A percentile compares a stretch with the other conserved stretches of the same genome.
Evolutionary conservation across 2,329 filamentous ascomycete species (phyloP).

Genomic region (Parafenestella ontariensis): DNA sequence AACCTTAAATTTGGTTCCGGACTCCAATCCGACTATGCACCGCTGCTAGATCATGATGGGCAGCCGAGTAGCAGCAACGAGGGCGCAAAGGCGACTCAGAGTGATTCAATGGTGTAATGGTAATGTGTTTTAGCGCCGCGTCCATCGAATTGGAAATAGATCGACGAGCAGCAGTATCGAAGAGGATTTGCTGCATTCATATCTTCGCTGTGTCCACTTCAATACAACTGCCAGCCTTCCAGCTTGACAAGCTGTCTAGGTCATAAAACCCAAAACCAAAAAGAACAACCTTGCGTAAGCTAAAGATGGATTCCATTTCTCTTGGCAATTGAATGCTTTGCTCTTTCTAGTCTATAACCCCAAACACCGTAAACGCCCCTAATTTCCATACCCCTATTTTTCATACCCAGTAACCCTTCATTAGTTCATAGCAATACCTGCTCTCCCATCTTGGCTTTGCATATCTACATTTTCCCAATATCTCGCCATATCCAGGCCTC

Average conservation of each 20-base stretch:
- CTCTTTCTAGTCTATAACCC: constrained; percentile 22
- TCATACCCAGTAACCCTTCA: constrained; percentile 1
- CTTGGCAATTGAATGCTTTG: constrained; percentile 28
- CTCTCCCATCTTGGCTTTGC: constrained; percentile 10
- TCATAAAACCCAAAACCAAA: no score
- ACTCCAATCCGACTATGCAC: constrained; percentile 20
- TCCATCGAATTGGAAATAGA: no score
- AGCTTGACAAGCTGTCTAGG: no score
- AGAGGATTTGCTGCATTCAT: no score
- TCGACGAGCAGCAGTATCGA: no score
- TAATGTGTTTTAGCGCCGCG: background rate
- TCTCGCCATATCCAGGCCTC: background rate
- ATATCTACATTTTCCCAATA: background rate
- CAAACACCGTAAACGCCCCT: constrained; percentile 12
- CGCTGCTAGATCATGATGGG: background rate
- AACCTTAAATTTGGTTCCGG: constrained; percentile 13
- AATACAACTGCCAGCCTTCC: no score
- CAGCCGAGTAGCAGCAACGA: background rate
- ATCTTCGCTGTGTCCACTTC: no score
- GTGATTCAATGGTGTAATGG: background rate
- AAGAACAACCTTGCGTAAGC: no score
- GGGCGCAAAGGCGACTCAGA: background rate
- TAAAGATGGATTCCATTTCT: constrained; percentile 5
- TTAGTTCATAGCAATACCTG: constrained; percentile 10
- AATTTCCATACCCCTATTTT: no score